These are phyloP conservation scores for Tolypocladium nubicola DNA, from an alignment of 2,329 filamentous ascomycete species.

Conservation along the genomic window DNA sequence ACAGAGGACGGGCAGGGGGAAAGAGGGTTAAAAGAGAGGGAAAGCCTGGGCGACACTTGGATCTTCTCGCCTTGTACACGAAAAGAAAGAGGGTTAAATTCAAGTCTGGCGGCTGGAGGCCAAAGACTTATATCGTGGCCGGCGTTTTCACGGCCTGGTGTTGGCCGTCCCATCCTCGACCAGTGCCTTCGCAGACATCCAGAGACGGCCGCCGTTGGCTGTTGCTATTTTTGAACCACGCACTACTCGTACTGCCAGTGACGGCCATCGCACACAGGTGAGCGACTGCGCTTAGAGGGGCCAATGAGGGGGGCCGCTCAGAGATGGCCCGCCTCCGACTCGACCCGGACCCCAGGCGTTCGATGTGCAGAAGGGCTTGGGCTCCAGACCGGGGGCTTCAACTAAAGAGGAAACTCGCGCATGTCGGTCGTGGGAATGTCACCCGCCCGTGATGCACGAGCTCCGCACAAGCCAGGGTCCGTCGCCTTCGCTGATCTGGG, in stretches of 20 bases:
- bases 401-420: conserved; percentile 6
- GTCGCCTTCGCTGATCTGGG: background rate
- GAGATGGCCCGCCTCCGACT: conserved; percentile 8
- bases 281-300: conserved; percentile 34
- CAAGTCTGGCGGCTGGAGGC: conserved; percentile 29
- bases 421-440: conserved; percentile 3
- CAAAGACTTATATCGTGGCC: conserved; percentile 50
- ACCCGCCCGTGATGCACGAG: conserved; percentile 2
- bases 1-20: conserved; percentile 18
- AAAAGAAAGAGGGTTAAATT: conserved; percentile 31
- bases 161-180: conserved; percentile 11
- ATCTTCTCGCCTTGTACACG: conserved; percentile 32
- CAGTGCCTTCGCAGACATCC: conserved; percentile 1
- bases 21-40: conserved; percentile 28
- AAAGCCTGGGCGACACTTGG: conserved; percentile 39
- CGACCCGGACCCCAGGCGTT: background rate
- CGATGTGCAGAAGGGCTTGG: background rate
- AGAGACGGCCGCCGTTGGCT: conserved; percentile 2
- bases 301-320: conserved; percentile 29
- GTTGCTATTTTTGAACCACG: conserved; percentile 29
- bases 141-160: conserved; percentile 26
- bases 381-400: background rate
- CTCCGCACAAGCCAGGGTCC: background rate
- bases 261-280: conserved; percentile 14
- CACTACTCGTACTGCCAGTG: conserved; percentile 2